phyloP scores from a whole-genome alignment of 805 yeast species.

The Lachancea nothofagi region DNA sequence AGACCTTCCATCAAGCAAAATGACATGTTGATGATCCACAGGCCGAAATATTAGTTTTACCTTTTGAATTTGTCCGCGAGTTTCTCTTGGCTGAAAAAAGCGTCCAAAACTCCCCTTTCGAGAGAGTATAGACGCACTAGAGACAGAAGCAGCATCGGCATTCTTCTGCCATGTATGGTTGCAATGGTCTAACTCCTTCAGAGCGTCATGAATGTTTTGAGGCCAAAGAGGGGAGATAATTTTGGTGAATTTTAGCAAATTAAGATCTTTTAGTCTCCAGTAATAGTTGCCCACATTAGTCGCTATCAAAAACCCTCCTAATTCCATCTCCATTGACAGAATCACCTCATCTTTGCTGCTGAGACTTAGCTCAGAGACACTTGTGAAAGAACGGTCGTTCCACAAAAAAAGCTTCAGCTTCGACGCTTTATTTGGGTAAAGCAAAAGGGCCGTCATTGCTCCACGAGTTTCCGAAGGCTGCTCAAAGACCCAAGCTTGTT shows the following conservation, averaged over 20 bases:
- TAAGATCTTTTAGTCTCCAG: slow-evolving; percentile 19
- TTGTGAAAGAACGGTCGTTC: slow-evolving; percentile 25
- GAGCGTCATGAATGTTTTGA: slow-evolving; percentile 10
- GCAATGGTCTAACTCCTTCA: slow-evolving; percentile 14
- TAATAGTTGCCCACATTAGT: slow-evolving; percentile 22
- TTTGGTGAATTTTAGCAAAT: slow-evolving; percentile 19
- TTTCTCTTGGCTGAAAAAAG: slow-evolving; percentile 18
- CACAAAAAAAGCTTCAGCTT: slow-evolving; percentile 27
- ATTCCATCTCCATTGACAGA: slow-evolving; percentile 16
- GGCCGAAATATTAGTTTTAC: slow-evolving; percentile 19
- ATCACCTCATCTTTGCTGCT: slow-evolving; percentile 19
- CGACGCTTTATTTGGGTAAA: slow-evolving; percentile 15
- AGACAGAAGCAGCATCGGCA: not conserved
- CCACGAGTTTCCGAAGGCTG: slow-evolving; percentile 10
- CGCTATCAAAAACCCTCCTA: slow-evolving; percentile 19
- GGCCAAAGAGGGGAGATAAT: slow-evolving; percentile 21
- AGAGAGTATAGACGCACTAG: slow-evolving; percentile 10
- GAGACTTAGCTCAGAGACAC: slow-evolving; percentile 22
- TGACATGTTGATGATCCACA: slow-evolving; percentile 4
- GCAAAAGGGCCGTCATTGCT: slow-evolving; percentile 17
- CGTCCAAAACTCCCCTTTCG: slow-evolving; percentile 18
- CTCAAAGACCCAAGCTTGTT: slow-evolving; percentile 24
- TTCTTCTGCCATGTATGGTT: not conserved
- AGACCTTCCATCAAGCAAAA: slow-evolving; percentile 22
- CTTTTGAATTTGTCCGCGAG: not conserved